phyloP scores from a whole-genome alignment of 2,329 filamentous ascomycete species.

The Westerdykella ornata region DNA sequence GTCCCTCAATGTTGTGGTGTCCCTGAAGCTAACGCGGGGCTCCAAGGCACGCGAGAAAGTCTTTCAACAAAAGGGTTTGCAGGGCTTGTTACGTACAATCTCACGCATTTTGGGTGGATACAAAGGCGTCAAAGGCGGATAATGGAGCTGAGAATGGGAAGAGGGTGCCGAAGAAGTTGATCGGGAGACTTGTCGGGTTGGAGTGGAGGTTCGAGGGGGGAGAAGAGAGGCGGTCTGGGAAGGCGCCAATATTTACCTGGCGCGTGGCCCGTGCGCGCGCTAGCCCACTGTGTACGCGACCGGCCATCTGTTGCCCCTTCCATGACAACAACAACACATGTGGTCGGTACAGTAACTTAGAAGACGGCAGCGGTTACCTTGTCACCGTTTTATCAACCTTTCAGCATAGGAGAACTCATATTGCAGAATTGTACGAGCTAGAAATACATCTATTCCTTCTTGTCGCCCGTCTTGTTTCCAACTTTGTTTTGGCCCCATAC shows the following conservation, averaged over 20 bases:
- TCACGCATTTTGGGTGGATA: constrained; percentile 55
- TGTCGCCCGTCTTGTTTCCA: too few relatives aligned
- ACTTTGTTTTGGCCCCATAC: too few relatives aligned
- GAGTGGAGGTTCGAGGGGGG: constrained; percentile 16
- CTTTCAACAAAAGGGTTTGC: constrained; percentile 1
- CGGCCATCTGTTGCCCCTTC: not conserved
- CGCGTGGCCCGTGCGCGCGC: constrained; percentile 13
- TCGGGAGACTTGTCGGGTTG: constrained; percentile 26
- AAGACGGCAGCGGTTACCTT: not conserved
- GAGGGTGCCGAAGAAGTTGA: constrained; percentile 22
- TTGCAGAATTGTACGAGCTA: not conserved
- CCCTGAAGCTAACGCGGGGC: constrained; percentile 40
- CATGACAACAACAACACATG: not conserved
- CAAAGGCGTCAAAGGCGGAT: constrained; percentile 18
- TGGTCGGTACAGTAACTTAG: not conserved
- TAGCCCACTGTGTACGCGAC: constrained; percentile 11
- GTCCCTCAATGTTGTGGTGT: constrained; percentile 39
- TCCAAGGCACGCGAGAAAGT: constrained; percentile 41
- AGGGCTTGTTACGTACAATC: constrained; percentile 52
- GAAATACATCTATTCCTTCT: not conserved
- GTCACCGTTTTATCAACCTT: not conserved
- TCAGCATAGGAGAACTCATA: not conserved
- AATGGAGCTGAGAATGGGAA: constrained; percentile 28
- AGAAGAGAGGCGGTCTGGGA: constrained; percentile 14
- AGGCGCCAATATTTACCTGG: constrained; percentile 14